Evolutionary conservation across 2,329 filamentous ascomycete genomes (phyloP), one percentile per base, ranked within the genome.

Genomic region (Cladosporium austrohemisphaericum): DNA sequence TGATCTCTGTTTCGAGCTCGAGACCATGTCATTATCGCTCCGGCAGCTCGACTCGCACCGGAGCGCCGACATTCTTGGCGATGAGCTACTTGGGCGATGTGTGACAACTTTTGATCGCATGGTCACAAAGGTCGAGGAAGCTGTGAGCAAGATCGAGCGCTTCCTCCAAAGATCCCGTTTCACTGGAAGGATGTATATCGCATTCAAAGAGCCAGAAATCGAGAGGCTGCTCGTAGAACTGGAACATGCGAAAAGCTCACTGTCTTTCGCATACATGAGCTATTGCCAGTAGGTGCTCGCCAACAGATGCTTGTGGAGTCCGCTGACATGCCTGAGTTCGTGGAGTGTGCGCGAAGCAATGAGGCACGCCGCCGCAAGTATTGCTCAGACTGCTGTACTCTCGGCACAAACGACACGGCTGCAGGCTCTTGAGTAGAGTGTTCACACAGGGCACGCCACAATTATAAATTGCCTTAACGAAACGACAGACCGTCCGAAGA

Each of bases 171-270:
- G 20, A 11, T 38, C 16, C 10, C 13, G 8, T n/a, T 11, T 28
- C 6, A 13, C 20, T 3, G 52, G 52, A 13, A 20, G 49, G 20
- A 3, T 54, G 1, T 51, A 51, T 19, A 32, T 22, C 3, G 52
- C 49, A 5, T 45, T 51, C 23, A 51, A 54, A 11, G 33, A 45
- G 23, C 41, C 23, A 5, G 52, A 54, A 8, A 38, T 54, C 16
- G 37, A n/a, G 2, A 40, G 28, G n/a, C 38, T 51, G 10, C 22
- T 50, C 3, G 25, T 13, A 5, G 43, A 54, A 5, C 14, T 54
- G 29, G 52, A 49, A 19, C 16, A 36, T 3, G 49, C 49, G 3
- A 51, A 54, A 16, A 49, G 20, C 23, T 49, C 52, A 1, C 29
- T 54, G 14, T 25, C 28, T 10, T 29, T 51, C 8, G 52, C 52